Percentiles rank a stretch among this genome's conserved stretches.
These are phyloP conservation scores for Globisporangium barbulae DNA, from an alignment of 352 stramenopile genomes.

Conservation along the genomic window DNA sequence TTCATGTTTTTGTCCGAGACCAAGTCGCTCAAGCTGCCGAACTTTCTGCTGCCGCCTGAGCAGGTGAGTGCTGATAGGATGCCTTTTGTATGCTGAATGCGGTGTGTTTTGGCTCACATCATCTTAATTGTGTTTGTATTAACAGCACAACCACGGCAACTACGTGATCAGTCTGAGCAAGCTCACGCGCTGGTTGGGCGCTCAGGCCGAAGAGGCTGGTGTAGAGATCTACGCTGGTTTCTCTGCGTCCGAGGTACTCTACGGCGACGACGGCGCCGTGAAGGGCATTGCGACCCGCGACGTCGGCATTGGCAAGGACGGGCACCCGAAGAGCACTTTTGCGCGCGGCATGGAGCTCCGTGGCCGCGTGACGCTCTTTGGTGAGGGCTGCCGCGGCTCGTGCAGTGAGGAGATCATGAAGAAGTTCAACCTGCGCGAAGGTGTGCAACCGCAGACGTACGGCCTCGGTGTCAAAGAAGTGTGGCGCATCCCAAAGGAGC, in stretches of 20 bases:
- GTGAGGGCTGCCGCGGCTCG: constrained; percentile 96
- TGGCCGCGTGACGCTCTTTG: constrained; percentile 94
- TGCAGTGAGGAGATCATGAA: constrained; percentile 97
- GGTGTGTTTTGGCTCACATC: not conserved
- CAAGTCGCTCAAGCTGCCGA: constrained; percentile 84
- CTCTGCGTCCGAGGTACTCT: constrained; percentile 92
- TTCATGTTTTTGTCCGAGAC: constrained; percentile 93
- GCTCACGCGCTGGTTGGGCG: constrained; percentile 95
- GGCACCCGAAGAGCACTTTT: constrained; percentile 95
- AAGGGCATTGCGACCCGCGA: constrained; percentile 97
- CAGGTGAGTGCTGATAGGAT: constrained; percentile 47
- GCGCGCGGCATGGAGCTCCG: constrained; percentile 97
- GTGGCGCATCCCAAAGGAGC: constrained; percentile 89
- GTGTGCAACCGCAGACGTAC: constrained; percentile 94
- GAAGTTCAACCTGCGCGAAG: constrained; percentile 94
- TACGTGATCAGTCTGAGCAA: constrained; percentile 98
- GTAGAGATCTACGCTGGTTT: constrained; percentile 99
- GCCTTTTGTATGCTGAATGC: not conserved
- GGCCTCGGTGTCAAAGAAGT: constrained; percentile 99
- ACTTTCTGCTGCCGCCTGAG: constrained; percentile 92
- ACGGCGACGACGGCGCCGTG: constrained; percentile 80
- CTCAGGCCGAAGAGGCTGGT: constrained; percentile 95
- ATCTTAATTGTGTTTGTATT: constrained; percentile 10
- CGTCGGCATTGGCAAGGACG: constrained; percentile 97
- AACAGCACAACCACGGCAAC: constrained; percentile 97